Conservation (phyloP, 768 basidiomycete species). For the Gautieria morchelliformis region DNA sequence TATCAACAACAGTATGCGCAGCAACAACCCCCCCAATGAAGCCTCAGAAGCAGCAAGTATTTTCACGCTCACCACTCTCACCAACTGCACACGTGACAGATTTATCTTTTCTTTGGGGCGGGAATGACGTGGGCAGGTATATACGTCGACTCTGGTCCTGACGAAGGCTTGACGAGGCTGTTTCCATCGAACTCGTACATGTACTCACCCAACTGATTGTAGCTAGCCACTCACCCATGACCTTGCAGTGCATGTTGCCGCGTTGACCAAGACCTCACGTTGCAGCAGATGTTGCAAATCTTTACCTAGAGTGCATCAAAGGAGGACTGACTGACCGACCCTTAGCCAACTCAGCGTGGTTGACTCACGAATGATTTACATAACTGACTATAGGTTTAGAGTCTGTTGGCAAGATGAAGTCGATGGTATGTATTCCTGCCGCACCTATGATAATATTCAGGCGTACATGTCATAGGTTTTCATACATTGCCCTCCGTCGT, state of each 20-base stretch:
- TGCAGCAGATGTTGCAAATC: neutral
- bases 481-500: neutral
- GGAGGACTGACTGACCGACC: constrained; percentile 1
- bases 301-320: neutral
- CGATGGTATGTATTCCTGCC: neutral
- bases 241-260: neutral
- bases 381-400: neutral
- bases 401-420: neutral
- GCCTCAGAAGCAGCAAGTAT: neutral
- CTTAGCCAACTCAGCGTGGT: neutral
- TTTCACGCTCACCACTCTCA: neutral
- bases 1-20: constrained; percentile 85
- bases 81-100: neutral
- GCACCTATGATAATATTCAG: neutral
- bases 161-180: neutral
- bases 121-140: constrained; percentile 6
- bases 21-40: constrained; percentile 34
- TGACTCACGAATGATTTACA: neutral
- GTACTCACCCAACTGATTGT: constrained; percentile 10
- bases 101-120: neutral
- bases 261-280: neutral
- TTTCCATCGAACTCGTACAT: constrained; percentile 5
- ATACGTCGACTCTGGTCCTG: constrained; percentile 3
- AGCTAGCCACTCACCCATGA: constrained; percentile 8
- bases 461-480: neutral